These are phyloP conservation scores for Oryza officinalis DNA, from an alignment of 176 grass and related monocot species.

Conservation along the genomic window DNA sequence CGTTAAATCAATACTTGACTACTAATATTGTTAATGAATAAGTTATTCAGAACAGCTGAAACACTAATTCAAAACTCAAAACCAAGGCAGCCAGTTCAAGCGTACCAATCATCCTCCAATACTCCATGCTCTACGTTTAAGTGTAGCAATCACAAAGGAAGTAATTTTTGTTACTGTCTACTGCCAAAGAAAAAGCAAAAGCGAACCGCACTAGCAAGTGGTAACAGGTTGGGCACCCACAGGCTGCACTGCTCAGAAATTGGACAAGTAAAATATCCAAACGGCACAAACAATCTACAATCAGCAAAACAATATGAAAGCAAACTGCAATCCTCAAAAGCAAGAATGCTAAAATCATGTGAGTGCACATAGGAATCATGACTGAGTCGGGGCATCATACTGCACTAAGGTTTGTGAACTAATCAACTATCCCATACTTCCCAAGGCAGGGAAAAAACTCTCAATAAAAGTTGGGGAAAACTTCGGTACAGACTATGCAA, in stretches of 20 bases:
- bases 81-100: neutral
- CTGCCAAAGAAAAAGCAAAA: neutral
- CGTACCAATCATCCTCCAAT: too few relatives aligned
- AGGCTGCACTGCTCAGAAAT: neutral
- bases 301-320: conserved; percentile 7
- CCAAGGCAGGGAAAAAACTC: neutral
- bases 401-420: neutral
- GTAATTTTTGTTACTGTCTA: neutral
- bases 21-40: conserved; percentile 1
- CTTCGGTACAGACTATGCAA: too few relatives aligned
- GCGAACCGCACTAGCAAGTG: neutral
- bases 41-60: neutral
- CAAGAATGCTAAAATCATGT: neutral
- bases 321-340: neutral
- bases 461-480: too few relatives aligned
- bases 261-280: conserved; percentile 16
- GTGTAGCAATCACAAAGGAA: neutral
- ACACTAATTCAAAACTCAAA: neutral
- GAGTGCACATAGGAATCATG: neutral
- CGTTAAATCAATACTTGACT: neutral
- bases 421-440: neutral
- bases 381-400: neutral
- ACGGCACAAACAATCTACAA: neutral
- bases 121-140: too few relatives aligned
- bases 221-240: neutral